phyloP scores from a whole-genome alignment of 768 basidiomycete genomes.

The Calocybe cyanea region DNA sequence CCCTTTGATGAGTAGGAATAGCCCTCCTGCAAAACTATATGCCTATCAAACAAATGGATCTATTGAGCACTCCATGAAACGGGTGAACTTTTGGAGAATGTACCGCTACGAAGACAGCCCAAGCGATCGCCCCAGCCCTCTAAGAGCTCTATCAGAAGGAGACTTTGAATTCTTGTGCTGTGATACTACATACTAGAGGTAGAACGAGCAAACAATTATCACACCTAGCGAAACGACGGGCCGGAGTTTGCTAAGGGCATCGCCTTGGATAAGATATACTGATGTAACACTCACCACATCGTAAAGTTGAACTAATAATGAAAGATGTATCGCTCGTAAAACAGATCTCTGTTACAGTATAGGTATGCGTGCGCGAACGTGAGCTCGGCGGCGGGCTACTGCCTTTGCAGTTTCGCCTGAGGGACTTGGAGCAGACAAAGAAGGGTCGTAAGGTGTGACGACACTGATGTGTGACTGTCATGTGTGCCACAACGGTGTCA shows the following conservation, averaged over 20 bases:
- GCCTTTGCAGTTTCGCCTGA: conserved; percentile 11
- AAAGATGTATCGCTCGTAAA: too few species aligned
- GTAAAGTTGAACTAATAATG: not conserved
- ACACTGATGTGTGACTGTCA: conserved; percentile 13
- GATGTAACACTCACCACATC: conserved; percentile 25
- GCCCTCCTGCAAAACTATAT: conserved; percentile 64
- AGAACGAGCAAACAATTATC: conserved; percentile 75
- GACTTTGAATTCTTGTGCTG: conserved; percentile 11
- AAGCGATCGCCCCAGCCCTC: conserved; percentile 71
- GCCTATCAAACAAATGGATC: conserved; percentile 30
- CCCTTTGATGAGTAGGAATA: conserved; percentile 59
- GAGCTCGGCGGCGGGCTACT: conserved; percentile 7
- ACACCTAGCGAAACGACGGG: conserved; percentile 45
- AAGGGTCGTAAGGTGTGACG: conserved; percentile 11
- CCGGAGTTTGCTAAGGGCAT: not conserved
- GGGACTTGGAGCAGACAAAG: conserved; percentile 2
- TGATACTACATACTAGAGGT: conserved; percentile 53
- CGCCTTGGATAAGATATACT: conserved; percentile 19
- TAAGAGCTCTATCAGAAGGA: conserved; percentile 31
- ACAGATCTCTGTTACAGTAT: too few species aligned
- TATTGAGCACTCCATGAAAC: not conserved
- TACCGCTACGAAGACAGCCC: conserved; percentile 62
- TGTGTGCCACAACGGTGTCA: conserved; percentile 3
- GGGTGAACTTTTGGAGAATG: conserved; percentile 17
- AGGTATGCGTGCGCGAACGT: not conserved